Conservation (phyloP, 148 eudicot genomes). For the Dysphania ambrosioides region DNA sequence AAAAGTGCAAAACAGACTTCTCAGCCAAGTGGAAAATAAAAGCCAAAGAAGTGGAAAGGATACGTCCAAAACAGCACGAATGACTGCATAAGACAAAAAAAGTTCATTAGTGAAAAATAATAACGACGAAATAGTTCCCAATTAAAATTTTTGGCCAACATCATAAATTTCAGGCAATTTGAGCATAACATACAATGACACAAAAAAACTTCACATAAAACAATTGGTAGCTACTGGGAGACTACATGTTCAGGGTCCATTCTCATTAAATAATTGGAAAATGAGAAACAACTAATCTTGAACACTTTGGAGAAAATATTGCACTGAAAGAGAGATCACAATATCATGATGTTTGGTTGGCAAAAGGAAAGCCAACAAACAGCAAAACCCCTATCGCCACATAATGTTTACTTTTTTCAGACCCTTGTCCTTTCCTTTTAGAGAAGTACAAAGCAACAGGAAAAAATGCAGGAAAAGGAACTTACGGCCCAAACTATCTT, state of each 20-base stretch:
- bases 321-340: not conserved
- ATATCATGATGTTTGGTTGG: not conserved
- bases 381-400: not conserved
- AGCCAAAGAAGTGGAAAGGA: conserved; percentile 35
- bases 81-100: conserved; percentile 66
- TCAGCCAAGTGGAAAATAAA: not conserved
- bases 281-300: not conserved
- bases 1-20: not conserved
- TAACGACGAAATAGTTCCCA: too few relatives aligned
- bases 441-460: too few relatives aligned
- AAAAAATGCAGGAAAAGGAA: too few relatives aligned
- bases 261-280: not conserved
- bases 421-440: not conserved
- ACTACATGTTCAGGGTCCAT: too few relatives aligned
- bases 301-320: not conserved
- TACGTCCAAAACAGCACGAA: conserved; percentile 99
- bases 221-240: not conserved
- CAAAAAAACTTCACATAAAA: not conserved
- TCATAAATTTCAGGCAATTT: too few relatives aligned
- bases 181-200: not conserved
- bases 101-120: conserved; percentile 17
- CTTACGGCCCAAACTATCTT: too few relatives aligned
- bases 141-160: too few relatives aligned
- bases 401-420: too few relatives aligned
- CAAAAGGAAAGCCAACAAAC: not conserved